Base-by-base conservation (phyloP, 1,284 basidiomycete species). In the Mycena sp. region DNA sequence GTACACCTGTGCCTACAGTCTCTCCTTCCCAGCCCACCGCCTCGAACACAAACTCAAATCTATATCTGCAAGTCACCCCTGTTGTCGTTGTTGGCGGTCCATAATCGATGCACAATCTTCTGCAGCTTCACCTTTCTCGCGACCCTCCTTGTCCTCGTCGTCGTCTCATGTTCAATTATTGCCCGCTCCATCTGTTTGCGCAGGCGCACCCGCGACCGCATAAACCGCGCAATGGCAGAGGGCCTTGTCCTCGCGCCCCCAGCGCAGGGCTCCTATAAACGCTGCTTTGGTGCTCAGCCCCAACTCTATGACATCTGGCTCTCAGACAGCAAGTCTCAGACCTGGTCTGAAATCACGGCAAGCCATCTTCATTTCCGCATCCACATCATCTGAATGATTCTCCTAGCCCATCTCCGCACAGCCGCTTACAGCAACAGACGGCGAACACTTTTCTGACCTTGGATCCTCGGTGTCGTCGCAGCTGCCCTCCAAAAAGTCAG, bases 61-160 rank as follows among this genome's bases (percentile, higher is more conserved):
- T 66, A 32, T 66, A 66, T 29, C 53, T 66, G 64, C 49, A 28
- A 16, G 61, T 55, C 17, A 4, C 6, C 19, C 17, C 37, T 30
- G 2, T 30, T 26, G 11, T 26, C n/a, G 40, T 26, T 29, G 14
- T 5, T 45, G 14, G n/a, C 12, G 19, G 21, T 12, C 16, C 11
- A 9, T 32, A 12, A 16, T 14, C 3, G n/a, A 6, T 7, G 58
- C 1, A 23, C 23, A 6, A 41, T 35, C n/a, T 30, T 3, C 23
- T 14, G 61, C 70, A 90, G 89, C 26, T 86, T 89, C 73, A 90
- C 88, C 1, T 91, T 91, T 72, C 83, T 91, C 38, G 88, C 88
- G 25, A 89, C 89, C 0, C 82, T 91, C 32, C 81, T 89, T 68
- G 79, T 91, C 48, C 83, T 91, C 56, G 79, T 91, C 14, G 78